Evolutionary conservation across 805 yeast species (phyloP).

Genomic region (Saturnispora hagleri): DNA sequence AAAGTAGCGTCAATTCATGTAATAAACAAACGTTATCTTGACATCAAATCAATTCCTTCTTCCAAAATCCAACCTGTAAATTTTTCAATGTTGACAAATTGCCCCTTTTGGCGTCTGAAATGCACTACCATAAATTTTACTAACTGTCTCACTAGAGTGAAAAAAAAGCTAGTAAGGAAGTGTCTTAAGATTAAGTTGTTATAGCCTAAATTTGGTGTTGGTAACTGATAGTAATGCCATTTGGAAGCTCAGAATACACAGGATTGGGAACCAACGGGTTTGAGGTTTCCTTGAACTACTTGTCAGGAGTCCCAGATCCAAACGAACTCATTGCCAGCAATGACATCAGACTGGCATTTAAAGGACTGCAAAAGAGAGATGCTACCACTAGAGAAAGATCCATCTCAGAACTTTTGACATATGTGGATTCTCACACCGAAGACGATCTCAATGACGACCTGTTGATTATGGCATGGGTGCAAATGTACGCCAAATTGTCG

Average conservation of each 20-base stretch:
- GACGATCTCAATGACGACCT: constrained; percentile 39
- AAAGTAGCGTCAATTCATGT: background rate
- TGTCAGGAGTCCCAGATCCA: constrained; percentile 73
- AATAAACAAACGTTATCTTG: background rate
- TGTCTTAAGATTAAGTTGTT: background rate
- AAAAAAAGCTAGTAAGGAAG: background rate
- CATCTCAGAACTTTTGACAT: constrained; percentile 40
- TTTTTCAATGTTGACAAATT: constrained; percentile 1
- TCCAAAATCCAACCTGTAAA: background rate
- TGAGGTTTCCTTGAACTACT: constrained; percentile 62
- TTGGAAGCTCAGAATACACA: constrained; percentile 10
- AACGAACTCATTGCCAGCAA: constrained; percentile 36
- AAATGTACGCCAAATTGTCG: constrained; percentile 71
- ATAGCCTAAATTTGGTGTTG: background rate
- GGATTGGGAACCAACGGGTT: constrained; percentile 31
- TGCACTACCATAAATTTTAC: background rate
- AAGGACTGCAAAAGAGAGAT: constrained; percentile 68
- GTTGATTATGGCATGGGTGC: constrained; percentile 61
- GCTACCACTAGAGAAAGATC: constrained; percentile 81
- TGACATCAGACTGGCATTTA: constrained; percentile 54
- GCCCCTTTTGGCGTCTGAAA: constrained; percentile 3
- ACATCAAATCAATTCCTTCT: background rate
- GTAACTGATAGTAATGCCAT: constrained; percentile 3
- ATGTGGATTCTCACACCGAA: constrained; percentile 21
- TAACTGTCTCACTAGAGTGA: background rate